A percentile compares a stretch with the other conserved stretches of the same genome.
Evolutionary conservation across 2,329 filamentous ascomycete species (phyloP).

Genomic region (Elsinoe australis): DNA sequence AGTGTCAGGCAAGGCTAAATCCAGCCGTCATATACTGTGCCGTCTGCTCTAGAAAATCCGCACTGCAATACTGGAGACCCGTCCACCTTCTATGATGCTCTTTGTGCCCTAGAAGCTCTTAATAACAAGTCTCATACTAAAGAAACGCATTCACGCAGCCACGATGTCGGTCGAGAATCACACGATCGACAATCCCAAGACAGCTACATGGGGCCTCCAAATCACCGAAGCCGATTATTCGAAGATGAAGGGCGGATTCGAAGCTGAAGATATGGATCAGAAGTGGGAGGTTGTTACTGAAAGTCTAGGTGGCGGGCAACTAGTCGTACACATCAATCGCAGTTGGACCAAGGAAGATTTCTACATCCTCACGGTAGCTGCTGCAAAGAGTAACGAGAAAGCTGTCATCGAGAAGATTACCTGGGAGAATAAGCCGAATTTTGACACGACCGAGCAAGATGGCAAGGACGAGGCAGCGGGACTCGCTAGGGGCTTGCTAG

Average conservation of each 20-base stretch:
- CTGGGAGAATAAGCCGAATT: constrained; percentile 4
- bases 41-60: too few species aligned
- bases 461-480: constrained; percentile 2
- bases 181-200: constrained; percentile 8
- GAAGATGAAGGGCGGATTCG: neutral
- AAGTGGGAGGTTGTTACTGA: constrained; percentile 6
- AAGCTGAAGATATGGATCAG: constrained; percentile 4
- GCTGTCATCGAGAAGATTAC: constrained; percentile 3
- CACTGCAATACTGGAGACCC: too few species aligned
- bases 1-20: too few species aligned
- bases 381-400: neutral
- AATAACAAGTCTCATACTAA: too few species aligned
- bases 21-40: too few species aligned
- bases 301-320: neutral
- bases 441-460: neutral
- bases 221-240: neutral
- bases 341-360: constrained; percentile 12
- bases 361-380: neutral
- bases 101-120: too few species aligned
- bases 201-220: neutral
- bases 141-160: too few species aligned
- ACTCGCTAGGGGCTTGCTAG: neutral
- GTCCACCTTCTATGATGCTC: too few species aligned
- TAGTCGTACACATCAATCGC: constrained; percentile 4
- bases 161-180: neutral